These are phyloP conservation scores for Saturnispora serradocipensis DNA, from an alignment of 805 yeast species.

Conservation along the genomic window DNA sequence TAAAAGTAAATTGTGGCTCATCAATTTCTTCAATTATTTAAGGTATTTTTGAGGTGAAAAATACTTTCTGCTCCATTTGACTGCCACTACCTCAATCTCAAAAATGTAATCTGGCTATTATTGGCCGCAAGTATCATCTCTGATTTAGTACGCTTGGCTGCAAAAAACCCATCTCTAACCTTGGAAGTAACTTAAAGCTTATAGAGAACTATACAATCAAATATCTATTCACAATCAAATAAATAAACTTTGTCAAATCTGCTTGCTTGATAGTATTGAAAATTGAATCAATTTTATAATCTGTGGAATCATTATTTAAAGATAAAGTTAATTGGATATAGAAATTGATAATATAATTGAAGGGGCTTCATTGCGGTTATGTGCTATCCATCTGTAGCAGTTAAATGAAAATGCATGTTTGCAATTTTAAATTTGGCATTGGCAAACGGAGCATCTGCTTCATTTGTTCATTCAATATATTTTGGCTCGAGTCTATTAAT, in stretches of 20 bases:
- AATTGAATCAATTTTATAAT: conserved; percentile 21
- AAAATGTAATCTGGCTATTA: conserved; percentile 21
- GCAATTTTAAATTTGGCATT: conserved; percentile 25
- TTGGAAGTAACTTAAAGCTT: conserved; percentile 19
- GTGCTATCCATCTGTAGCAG: conserved; percentile 21
- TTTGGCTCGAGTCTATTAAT: conserved; percentile 20
- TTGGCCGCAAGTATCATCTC: conserved; percentile 21
- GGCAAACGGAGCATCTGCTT: conserved; percentile 20
- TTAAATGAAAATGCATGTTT: conserved; percentile 18
- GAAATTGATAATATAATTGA: conserved; percentile 19
- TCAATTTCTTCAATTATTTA: conserved; percentile 21
- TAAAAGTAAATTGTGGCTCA: conserved; percentile 23
- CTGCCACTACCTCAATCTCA: conserved; percentile 23
- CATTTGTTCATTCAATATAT: conserved; percentile 16
- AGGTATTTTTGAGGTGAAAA: conserved; percentile 21
- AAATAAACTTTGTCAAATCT: conserved; percentile 18
- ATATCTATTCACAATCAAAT: conserved; percentile 22
- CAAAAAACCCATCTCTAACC: conserved; percentile 23
- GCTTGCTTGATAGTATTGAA: conserved; percentile 21
- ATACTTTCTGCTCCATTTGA: conserved; percentile 23
- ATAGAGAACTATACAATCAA: conserved; percentile 19
- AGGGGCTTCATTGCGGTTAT: conserved; percentile 20
- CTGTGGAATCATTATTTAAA: conserved; percentile 23
- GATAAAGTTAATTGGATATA: conserved; percentile 19
- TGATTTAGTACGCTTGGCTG: conserved; percentile 20